Evolutionary conservation across 1,284 basidiomycete genomes (phyloP), one percentile per base, ranked within the genome.

Genomic region (Puccinia triticina): DNA sequence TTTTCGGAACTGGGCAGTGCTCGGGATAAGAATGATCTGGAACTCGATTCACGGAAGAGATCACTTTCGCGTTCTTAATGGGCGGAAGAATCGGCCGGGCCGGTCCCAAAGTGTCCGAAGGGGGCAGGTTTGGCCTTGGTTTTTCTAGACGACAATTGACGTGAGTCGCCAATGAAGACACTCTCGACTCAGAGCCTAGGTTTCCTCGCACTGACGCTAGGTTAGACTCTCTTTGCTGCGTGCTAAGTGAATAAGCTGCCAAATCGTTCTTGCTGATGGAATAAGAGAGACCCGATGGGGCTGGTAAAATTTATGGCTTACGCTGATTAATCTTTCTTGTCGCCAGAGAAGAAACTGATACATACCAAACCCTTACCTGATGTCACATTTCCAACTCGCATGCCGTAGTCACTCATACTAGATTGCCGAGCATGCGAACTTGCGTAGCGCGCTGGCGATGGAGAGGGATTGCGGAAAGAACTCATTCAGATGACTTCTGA

Each of bases 201-300:
- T n/a, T 74, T 53, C 72, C 72, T 40, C 72, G 21, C 11, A 14
- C 72, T 57, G 34, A 26, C 34, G 48, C 50, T 18, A 53, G 50
- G 53, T 21, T 74, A 8, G 74, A 77, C 57, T 59, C 34, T 48
- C 74, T 59, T 48, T 77, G 76, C n/a, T 48, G 59, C 18, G 48
- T 78, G 18, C 76, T 78, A 37, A 78, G 76, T 53, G 76, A 78
- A 50, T 78, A 78, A 40, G 76, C 76, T 26, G 76, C 59, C 29
- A 78, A 55, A 46, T 78, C 76, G 64, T 69, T 78, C 43, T 67
- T 78, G 21, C 74, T 74, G 46, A 74, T 50, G 26, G 74, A 77
- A 64, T 43, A 50, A 77, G 74, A 77, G 59, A 43, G 55, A 46
- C 74, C 55, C 14, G 74, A 59, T 23, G 29, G 73, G 37, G 48